Evolutionary conservation across 345 rosid species (phyloP).

Genomic region (Citrus medica): DNA sequence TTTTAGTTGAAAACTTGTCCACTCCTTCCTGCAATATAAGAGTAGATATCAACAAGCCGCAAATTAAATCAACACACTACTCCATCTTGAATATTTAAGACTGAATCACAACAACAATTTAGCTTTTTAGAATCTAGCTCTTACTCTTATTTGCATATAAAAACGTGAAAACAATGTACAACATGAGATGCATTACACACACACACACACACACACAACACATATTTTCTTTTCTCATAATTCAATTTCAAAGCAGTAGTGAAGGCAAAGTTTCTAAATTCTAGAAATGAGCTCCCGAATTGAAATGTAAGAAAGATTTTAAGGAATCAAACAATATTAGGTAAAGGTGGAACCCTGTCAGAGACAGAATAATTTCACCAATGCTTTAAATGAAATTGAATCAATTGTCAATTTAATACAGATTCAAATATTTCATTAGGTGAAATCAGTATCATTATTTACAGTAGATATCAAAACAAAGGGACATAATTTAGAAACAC

Average conservation of each 20-base stretch:
- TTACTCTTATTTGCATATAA: neutral
- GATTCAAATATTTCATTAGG: neutral
- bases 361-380: neutral
- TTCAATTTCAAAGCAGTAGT: neutral
- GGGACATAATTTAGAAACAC: neutral
- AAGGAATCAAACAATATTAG: neutral
- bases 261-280: neutral
- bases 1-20: constrained; percentile 30
- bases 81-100: neutral
- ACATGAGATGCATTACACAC: too few relatives aligned
- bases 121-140: neutral
- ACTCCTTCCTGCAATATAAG: too few relatives aligned
- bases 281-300: neutral
- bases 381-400: neutral
- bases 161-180: neutral
- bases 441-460: neutral
- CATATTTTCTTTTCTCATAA: neutral
- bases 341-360: neutral
- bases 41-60: neutral
- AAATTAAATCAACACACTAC: neutral
- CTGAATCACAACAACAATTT: neutral
- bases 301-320: neutral
- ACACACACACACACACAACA: too few relatives aligned
- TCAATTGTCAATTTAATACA: neutral
- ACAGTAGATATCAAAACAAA: neutral